phyloP scores from a whole-genome alignment of 495 filamentous ascomycete genomes.

The Diplogelasinospora grovesii region DNA sequence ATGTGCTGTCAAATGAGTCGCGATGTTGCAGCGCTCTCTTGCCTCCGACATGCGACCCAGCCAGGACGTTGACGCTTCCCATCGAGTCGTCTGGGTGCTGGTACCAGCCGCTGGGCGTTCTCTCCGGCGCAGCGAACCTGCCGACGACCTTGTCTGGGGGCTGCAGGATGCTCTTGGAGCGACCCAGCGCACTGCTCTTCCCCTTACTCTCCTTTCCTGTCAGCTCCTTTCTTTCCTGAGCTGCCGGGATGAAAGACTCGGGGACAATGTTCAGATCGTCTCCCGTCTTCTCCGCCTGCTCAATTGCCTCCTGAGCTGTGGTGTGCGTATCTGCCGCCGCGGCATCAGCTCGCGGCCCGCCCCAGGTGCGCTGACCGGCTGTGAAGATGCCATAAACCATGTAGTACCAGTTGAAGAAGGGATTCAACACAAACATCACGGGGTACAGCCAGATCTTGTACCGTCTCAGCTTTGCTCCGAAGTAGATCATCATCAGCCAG shows the following conservation, averaged over 20 bases:
- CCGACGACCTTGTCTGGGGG: conserved; percentile 71
- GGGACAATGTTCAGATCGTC: conserved; percentile 92
- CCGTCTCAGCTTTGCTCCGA: conserved; percentile 75
- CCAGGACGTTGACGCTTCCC: conserved; percentile 38
- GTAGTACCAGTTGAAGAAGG: conserved; percentile 98
- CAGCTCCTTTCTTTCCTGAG: conserved; percentile 38
- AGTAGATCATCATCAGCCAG: conserved; percentile 95
- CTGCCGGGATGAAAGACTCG: conserved; percentile 75
- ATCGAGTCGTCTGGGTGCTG: conserved; percentile 56
- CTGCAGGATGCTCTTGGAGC: conserved; percentile 50
- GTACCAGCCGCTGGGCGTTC: conserved; percentile 56
- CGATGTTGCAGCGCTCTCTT: conserved; percentile 47
- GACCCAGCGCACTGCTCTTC: conserved; percentile 27
- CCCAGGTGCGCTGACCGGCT: conserved; percentile 93
- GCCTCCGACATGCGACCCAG: conserved; percentile 18
- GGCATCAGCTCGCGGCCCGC: conserved; percentile 88
- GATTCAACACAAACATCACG: conserved; percentile 91
- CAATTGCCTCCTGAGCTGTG: conserved; percentile 76
- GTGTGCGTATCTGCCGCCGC: conserved; percentile 73
- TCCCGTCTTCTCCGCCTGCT: conserved; percentile 67
- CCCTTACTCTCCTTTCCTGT: conserved; percentile 33
- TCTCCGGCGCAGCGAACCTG: conserved; percentile 56
- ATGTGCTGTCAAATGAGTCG: conserved; percentile 65
- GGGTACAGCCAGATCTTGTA: conserved; percentile 95
- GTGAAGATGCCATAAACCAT: conserved; percentile 89